Conservation (phyloP, 768 basidiomycete genomes). For the Termitomyces heimii region DNA sequence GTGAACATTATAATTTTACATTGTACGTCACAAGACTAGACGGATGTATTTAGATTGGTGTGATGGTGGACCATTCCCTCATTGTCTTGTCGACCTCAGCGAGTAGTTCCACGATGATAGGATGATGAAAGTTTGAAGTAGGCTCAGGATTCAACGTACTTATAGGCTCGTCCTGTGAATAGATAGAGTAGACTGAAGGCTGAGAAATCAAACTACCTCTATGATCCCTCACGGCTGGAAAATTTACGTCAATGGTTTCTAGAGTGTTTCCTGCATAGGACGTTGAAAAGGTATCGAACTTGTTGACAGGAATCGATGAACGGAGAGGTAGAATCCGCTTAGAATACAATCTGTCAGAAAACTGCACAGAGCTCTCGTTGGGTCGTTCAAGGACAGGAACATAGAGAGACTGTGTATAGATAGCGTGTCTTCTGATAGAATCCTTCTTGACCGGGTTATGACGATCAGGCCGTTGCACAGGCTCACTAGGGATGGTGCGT, state of each 20-base stretch:
- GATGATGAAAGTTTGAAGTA: slow-evolving; percentile 11
- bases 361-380: neutral
- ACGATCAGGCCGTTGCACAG: slow-evolving; percentile 9
- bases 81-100: slow-evolving; percentile 27
- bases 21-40: neutral
- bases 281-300: neutral
- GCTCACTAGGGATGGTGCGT: neutral
- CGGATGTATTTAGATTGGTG: neutral
- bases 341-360: neutral
- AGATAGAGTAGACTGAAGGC: slow-evolving; percentile 17
- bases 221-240: neutral
- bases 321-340: neutral
- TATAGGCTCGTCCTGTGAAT: slow-evolving; percentile 15
- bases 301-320: slow-evolving; percentile 4
- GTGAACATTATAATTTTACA: slow-evolving; percentile 3
- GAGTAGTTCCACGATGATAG: slow-evolving; percentile 26
- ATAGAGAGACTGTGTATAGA: slow-evolving; percentile 26
- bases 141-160: neutral
- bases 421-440: slow-evolving; percentile 28
- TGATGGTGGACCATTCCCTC: slow-evolving; percentile 21
- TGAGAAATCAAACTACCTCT: slow-evolving; percentile 5
- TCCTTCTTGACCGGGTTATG: slow-evolving; percentile 2
- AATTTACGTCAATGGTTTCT: slow-evolving; percentile 7
- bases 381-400: slow-evolving; percentile 18
- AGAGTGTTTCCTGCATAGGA: neutral